Base-by-base conservation (phyloP, 2,329 filamentous ascomycete species). In the Massarina eburnea region DNA sequence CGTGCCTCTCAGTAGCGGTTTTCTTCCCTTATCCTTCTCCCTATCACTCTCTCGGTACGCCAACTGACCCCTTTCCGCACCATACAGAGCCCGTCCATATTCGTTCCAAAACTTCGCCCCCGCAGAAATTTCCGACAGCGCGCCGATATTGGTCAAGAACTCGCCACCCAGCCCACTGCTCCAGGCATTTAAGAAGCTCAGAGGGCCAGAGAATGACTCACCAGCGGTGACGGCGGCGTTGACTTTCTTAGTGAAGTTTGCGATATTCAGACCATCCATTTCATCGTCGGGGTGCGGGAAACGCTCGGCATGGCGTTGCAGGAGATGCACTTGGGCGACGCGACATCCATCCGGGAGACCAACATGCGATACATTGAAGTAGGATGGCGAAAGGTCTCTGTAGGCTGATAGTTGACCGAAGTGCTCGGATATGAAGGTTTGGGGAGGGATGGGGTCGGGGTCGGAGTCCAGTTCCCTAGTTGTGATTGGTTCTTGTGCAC, bases 271-370 rank as follows among this genome's bases (percentile, higher is more conserved):
- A 1, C 76, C 79, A 52, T 82, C 80, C 48, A 79, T 40, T 19
- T 27, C 71, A 21, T 66, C 66, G 46, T 64, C 68, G 15, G 67
- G 37, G 0, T 73, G 77, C 3, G 77, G 76, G 34, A 79, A 81
- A 19, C 80, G 73, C 48, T 82, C 70, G 1, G 77, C 76, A 59
- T 82, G 80, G 21, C 80, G 73, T 55, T 82, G 79, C 14, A 83
- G 70, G 5, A 73, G 67, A 52, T 81, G 78, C 1, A 71, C 77
- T 58, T 81, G 77, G 46, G 78, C 75, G 43, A 82, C 65, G 58
- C 80, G 78, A 62, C 80, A 82, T n/a, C 77, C 77, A 37, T 73
- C 65, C 1, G 80, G 80, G 7, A 78, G 59, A 4, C 75, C 76
- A 22, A 75, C 68, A 43, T 75, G 66, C 3, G 70, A 48, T 12